These are phyloP conservation scores for Aureobasidium pullulans DNA, from an alignment of 2,329 filamentous ascomycete species.

Conservation along the genomic window DNA sequence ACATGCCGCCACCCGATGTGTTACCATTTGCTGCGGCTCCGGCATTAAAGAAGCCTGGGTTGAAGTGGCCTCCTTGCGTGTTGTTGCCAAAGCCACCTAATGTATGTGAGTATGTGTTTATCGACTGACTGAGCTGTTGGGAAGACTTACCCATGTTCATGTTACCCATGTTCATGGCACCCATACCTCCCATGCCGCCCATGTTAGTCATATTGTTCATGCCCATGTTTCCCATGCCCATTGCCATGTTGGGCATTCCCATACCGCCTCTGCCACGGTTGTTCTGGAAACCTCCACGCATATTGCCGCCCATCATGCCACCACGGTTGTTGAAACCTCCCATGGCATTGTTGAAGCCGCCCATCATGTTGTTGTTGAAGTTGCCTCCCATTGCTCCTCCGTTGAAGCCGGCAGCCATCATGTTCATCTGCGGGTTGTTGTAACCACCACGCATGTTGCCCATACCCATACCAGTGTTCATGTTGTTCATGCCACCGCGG, in stretches of 20 bases:
- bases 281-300: conserved; percentile 28
- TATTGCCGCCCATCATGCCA: conserved; percentile 46
- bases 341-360: conserved; percentile 40
- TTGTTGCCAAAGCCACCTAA: conserved; percentile 55
- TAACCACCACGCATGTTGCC: conserved; percentile 16
- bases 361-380: conserved; percentile 29
- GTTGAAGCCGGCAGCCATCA: conserved; percentile 15
- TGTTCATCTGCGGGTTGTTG: conserved; percentile 16
- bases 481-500: conserved; percentile 20
- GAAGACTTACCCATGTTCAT: conserved; percentile 33
- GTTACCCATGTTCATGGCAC: conserved; percentile 38
- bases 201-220: conserved; percentile 32
- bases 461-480: conserved; percentile 17
- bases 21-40: conserved; percentile 22
- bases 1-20: conserved; percentile 2
- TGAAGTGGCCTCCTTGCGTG: conserved; percentile 62
- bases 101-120: background rate
- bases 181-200: conserved; percentile 28
- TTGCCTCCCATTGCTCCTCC: conserved; percentile 31
- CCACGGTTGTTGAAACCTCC: conserved; percentile 49
- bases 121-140: background rate
- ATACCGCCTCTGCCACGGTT: conserved; percentile 14
- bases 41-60: conserved; percentile 58
- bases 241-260: conserved; percentile 20
- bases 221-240: conserved; percentile 20